These are phyloP conservation scores for Pseudopediastrum boryanum DNA, from an alignment of 139 green algal species.

Conservation along the genomic window DNA sequence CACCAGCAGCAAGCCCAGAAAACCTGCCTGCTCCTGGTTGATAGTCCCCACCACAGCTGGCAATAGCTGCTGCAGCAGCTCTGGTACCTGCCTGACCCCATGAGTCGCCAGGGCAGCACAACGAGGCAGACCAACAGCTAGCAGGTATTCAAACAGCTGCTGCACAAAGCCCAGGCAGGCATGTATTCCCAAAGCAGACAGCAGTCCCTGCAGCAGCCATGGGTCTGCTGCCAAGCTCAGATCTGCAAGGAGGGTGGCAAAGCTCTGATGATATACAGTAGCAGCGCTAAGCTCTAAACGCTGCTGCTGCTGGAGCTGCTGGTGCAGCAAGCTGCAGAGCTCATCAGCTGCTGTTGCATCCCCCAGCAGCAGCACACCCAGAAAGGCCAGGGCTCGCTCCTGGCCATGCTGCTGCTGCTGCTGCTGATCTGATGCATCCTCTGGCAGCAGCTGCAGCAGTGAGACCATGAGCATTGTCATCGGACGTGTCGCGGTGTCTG, in stretches of 20 bases:
- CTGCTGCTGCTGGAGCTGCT: slow-evolving; percentile 8
- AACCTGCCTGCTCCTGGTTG: background rate
- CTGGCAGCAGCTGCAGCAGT: too few relatives aligned
- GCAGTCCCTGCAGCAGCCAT: background rate
- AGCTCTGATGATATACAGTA: background rate
- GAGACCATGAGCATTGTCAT: too few relatives aligned
- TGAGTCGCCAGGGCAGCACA: background rate
- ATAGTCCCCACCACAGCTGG: background rate
- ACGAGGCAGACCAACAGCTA: background rate
- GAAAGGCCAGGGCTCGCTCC: background rate
- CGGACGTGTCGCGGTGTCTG: too few relatives aligned
- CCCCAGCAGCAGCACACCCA: background rate
- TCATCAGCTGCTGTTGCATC: too few relatives aligned
- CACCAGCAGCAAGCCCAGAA: too few relatives aligned
- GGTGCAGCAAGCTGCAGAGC: background rate
- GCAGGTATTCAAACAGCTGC: background rate
- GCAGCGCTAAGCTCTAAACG: background rate
- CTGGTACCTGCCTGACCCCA: background rate
- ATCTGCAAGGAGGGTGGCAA: background rate
- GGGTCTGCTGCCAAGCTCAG: background rate
- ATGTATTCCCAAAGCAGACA: too few relatives aligned
- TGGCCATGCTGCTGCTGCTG: background rate
- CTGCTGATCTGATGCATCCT: background rate
- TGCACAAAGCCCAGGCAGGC: too few relatives aligned
- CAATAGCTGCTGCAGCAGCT: slow-evolving; percentile 3